Conservation (phyloP, 306 rosid genomes). For the Trichosanthes cucumerina region DNA sequence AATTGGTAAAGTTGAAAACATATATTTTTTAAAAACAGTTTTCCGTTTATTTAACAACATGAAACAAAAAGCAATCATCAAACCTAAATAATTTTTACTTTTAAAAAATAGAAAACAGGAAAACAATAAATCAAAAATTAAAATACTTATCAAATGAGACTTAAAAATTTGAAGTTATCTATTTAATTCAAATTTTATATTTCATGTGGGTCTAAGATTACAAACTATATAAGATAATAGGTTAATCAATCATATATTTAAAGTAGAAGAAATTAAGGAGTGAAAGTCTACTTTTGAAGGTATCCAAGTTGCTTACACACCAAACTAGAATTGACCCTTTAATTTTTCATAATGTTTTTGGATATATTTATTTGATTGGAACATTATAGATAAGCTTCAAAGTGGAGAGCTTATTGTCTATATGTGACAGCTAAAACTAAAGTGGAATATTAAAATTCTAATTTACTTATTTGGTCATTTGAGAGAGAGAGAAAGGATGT, state of each 20-base stretch:
- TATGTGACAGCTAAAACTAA: background rate
- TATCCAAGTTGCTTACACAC: background rate
- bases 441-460: background rate
- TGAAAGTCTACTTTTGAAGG: background rate
- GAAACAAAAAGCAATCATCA: no score
- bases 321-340: background rate
- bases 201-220: background rate
- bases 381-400: background rate
- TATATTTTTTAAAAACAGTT: no score
- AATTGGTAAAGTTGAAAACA: no score
- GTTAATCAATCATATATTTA: background rate
- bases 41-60: no score
- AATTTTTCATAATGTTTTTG: background rate
- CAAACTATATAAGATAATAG: background rate
- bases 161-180: no score
- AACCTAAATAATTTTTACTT: no score
- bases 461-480: background rate
- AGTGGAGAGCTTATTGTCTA: background rate
- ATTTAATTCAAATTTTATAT: background rate
- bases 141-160: no score
- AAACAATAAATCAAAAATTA: no score
- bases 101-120: no score
- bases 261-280: background rate
- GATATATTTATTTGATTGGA: background rate
- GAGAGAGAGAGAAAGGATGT: background rate